phyloP scores from a whole-genome alignment of 2,329 filamentous ascomycete species.

The Fusarium buharicum region DNA sequence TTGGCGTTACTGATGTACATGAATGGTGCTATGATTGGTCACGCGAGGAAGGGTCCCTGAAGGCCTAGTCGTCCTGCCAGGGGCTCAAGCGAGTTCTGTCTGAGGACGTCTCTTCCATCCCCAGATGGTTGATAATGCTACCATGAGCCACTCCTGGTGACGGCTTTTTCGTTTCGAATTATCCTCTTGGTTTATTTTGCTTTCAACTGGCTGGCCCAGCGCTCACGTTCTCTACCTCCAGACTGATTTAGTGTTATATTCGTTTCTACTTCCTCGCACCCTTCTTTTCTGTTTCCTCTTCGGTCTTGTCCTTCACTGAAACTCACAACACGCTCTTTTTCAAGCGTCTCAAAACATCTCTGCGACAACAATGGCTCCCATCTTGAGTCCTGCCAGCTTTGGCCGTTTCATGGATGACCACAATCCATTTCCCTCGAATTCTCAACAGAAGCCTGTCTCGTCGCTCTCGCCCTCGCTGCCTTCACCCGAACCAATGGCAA shows the following conservation, averaged over 20 bases:
- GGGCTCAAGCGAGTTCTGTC: constrained; percentile 40
- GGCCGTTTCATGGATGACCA: constrained; percentile 37
- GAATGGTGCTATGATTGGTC: constrained; percentile 18
- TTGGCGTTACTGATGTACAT: constrained; percentile 31
- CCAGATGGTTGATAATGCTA: constrained; percentile 41
- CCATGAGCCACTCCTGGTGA: constrained; percentile 39
- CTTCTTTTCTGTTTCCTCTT: constrained; percentile 28
- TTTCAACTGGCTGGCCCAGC: constrained; percentile 41
- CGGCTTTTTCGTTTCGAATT: constrained; percentile 39
- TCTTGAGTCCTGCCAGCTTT: constrained; percentile 39
- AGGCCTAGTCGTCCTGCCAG: constrained; percentile 24
- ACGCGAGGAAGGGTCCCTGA: background rate
- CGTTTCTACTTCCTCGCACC: constrained; percentile 34
- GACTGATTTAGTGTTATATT: constrained; percentile 23
- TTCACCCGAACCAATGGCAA: constrained; percentile 45
- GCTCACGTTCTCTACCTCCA: constrained; percentile 19
- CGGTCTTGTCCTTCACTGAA: constrained; percentile 33
- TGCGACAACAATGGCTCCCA: constrained; percentile 37
- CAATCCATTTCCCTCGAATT: constrained; percentile 18
- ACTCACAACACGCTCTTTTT: constrained; percentile 12
- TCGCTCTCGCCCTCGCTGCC: constrained; percentile 40
- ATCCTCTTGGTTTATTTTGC: constrained; percentile 33
- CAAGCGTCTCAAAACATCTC: constrained; percentile 14
- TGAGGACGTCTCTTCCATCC: constrained; percentile 30
- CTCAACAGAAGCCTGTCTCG: constrained; percentile 41